Evolutionary conservation across 1,139 yeast species (phyloP).

Genomic region (Magnusiomyces ingens): DNA sequence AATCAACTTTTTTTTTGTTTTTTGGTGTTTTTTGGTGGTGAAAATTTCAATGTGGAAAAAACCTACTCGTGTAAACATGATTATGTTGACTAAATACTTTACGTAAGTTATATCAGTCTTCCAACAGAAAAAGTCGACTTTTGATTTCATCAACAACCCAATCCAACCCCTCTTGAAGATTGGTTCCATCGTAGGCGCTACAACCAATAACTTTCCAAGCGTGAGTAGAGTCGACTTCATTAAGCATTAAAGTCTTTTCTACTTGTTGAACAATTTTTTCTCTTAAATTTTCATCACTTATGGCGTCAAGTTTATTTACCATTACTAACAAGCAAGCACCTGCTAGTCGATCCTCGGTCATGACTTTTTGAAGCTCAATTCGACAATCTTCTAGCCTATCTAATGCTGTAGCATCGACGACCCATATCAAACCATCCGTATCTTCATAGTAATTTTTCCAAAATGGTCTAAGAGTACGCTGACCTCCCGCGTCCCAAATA

Average conservation of each 20-base stretch:
- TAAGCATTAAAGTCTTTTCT: constrained; percentile 27
- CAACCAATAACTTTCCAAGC: constrained; percentile 38
- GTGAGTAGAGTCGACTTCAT: constrained; percentile 43
- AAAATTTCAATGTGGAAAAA: neutral
- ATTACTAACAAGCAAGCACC: constrained; percentile 50
- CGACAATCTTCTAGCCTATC: constrained; percentile 61
- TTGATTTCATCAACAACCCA: constrained; percentile 44
- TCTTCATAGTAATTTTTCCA: constrained; percentile 90
- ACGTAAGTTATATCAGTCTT: constrained; percentile 15
- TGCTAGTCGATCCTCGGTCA: constrained; percentile 58
- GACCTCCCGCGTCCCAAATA: constrained; percentile 85
- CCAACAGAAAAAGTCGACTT: constrained; percentile 34
- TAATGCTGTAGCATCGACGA: constrained; percentile 63
- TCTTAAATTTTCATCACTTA: constrained; percentile 35
- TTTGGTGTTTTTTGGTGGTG: neutral
- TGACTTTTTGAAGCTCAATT: constrained; percentile 53
- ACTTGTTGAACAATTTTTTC: constrained; percentile 22
- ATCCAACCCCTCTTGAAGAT: constrained; percentile 41
- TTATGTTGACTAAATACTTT: neutral
- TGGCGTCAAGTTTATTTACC: constrained; percentile 41
- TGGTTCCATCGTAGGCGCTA: constrained; percentile 54
- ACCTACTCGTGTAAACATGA: neutral
- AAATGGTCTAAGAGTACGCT: constrained; percentile 64
- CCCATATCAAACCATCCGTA: constrained; percentile 86
- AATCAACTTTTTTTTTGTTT: too few species aligned